Percentiles rank a stretch among this genome's conserved stretches.
phyloP scores from a whole-genome alignment of 2,329 filamentous ascomycete species.

The Colletotrichum tabaci region DNA sequence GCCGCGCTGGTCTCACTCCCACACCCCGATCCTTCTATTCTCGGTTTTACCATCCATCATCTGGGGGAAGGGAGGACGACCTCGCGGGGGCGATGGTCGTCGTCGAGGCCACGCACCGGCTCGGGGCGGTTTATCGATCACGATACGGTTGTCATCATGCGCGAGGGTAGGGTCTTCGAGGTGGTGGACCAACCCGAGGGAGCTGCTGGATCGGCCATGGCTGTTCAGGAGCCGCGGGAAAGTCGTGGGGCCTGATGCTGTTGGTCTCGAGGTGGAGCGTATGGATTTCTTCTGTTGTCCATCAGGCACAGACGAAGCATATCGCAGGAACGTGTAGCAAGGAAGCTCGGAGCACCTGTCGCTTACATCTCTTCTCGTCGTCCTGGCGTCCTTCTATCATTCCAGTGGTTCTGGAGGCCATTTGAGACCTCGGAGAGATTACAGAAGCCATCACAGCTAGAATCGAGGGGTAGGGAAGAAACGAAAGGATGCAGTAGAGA shows the following conservation, averaged over 20 bases:
- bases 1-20: conserved; percentile 43
- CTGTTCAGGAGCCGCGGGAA: conserved; percentile 47
- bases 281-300: neutral
- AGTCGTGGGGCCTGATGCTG: conserved; percentile 36
- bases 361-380: neutral
- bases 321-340: too few relatives aligned
- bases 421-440: too few relatives aligned
- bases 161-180: conserved; percentile 47
- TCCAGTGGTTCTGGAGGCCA: too few relatives aligned
- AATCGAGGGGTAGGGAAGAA: too few relatives aligned
- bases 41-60: too few relatives aligned
- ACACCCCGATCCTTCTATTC: too few relatives aligned
- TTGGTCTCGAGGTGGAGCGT: neutral
- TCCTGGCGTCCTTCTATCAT: neutral
- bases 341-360: too few relatives aligned
- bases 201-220: conserved; percentile 44
- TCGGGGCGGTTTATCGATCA: conserved; percentile 48
- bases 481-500: too few relatives aligned
- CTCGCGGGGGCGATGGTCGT: conserved; percentile 48
- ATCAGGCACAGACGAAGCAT: too few relatives aligned
- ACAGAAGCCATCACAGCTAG: too few relatives aligned
- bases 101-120: conserved; percentile 49
- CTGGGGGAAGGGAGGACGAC: conserved; percentile 20
- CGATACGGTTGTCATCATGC: conserved; percentile 50
- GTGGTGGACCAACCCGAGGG: conserved; percentile 44